These are phyloP conservation scores for Nicotiana rustica DNA, from an alignment of 305 asterid species.

Conservation along the genomic window DNA sequence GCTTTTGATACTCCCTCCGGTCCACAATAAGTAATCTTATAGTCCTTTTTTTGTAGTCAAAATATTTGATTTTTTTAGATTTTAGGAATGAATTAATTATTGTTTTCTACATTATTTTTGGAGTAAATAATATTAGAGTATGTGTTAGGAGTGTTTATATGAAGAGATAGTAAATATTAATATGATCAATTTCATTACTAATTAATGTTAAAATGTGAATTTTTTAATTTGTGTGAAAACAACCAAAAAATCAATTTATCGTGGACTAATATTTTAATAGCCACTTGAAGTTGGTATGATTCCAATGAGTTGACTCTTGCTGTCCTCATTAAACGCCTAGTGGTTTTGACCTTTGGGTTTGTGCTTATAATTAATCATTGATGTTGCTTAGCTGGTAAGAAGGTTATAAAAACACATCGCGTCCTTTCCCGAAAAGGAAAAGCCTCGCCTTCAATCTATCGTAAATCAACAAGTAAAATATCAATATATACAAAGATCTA, in stretches of 20 bases:
- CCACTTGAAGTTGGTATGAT: slow-evolving; percentile 7
- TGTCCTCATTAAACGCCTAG: slow-evolving; percentile 8
- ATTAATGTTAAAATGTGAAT: too few relatives aligned
- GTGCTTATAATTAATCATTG: background rate
- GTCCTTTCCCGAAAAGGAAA: background rate
- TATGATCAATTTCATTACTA: too few relatives aligned
- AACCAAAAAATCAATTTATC: too few relatives aligned
- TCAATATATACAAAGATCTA: background rate
- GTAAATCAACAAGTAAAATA: background rate
- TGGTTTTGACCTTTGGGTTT: slow-evolving; percentile 15
- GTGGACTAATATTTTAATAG: background rate
- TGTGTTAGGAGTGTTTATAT: too few relatives aligned
- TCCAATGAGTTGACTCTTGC: slow-evolving; percentile 21
- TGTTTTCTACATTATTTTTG: too few relatives aligned
- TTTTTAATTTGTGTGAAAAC: too few relatives aligned
- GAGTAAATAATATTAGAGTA: too few relatives aligned
- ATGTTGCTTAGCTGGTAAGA: background rate
- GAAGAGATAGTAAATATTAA: too few relatives aligned
- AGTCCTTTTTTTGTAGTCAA: too few relatives aligned
- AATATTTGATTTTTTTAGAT: too few relatives aligned
- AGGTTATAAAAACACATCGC: background rate
- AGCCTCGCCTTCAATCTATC: background rate
- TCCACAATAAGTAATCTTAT: too few relatives aligned
- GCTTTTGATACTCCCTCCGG: background rate
- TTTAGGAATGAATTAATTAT: too few relatives aligned